Evolutionary conservation across 768 basidiomycete species (phyloP).

Genomic region (Lactarius psammicola): DNA sequence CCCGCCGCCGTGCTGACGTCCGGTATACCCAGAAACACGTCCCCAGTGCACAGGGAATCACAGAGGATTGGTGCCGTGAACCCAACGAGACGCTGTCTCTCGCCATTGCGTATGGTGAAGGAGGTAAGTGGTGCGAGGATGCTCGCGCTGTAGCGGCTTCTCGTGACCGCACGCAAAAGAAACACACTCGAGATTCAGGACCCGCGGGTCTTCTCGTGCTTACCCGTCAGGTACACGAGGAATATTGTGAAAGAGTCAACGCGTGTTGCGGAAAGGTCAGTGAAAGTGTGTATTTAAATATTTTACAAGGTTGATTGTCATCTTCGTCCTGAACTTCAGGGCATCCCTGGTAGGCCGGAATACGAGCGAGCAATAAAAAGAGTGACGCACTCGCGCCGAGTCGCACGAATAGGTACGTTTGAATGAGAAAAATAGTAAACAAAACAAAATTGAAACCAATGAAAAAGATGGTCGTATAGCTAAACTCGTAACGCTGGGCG

Average conservation of each 20-base stretch:
- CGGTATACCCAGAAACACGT: constrained; percentile 5
- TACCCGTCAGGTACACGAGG: constrained; percentile 18
- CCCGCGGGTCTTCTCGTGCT: constrained; percentile 15
- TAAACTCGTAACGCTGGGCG: no score
- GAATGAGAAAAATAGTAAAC: no score
- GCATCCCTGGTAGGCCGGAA: no score
- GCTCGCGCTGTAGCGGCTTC: constrained; percentile 16
- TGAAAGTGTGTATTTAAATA: background rate
- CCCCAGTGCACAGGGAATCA: constrained; percentile 15
- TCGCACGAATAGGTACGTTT: no score
- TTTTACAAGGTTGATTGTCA: background rate
- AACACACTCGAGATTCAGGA: constrained; percentile 1
- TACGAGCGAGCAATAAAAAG: no score
- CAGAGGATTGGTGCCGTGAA: constrained; percentile 22
- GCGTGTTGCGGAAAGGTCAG: background rate
- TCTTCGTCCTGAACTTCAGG: no score
- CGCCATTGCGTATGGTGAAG: constrained; percentile 19
- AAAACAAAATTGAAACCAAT: no score
- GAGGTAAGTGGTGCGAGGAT: constrained; percentile 17
- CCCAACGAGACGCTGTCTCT: constrained; percentile 23
- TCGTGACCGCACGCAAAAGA: constrained; percentile 23
- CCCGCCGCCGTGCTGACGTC: background rate
- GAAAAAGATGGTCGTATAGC: no score
- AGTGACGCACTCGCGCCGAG: no score
- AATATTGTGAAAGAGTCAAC: constrained; percentile 13